Base-by-base conservation (phyloP, 2,329 filamentous ascomycete species). In the Ophiocordyceps unilateralis region DNA sequence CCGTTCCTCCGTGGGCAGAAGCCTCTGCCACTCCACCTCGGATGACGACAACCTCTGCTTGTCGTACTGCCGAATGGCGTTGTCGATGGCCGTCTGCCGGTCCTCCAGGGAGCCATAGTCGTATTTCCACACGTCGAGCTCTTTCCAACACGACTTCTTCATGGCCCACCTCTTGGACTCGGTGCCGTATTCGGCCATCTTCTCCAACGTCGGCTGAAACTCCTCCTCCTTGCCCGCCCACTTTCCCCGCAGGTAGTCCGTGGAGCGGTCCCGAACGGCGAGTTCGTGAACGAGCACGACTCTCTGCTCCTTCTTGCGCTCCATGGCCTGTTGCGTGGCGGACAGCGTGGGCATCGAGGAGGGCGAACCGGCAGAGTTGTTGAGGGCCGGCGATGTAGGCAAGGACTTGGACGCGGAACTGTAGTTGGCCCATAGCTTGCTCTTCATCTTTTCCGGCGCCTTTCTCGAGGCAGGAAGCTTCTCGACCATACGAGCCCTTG, bases 51-150 rank as follows among this genome's bases (percentile, higher is more conserved):
- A 49, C 32, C 76, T 65, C 55, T 72, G 66, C 54, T 70, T 73
- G 55, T 81, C 76, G 48, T 71, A 81, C 43, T 69, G 62, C 46
- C 64, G 68, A 45, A 78, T 66, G 14, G 76, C 76, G 49, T 77
- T 69, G 58, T 82, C 66, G 54, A 80, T 70, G 47, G 73, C 69
- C 51, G 68, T 60, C 54, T 84, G 65, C 24, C 76, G 70, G 46
- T 76, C 68, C 26, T 70, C 67, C 17, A 66, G 58, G 32, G 56
- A 63, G 39, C 64, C 61, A 52, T 80, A 81, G 23, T 70, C 61
- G 54, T 77, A 78, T 45, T 67, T 70, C 68, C 72, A 81, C 20
- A 78, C 72, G 49, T 81, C 75, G 14, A 81, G 64, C 48, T 81
- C 76, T 56, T 70, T 78, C 68, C 70, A 81, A 47, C 67, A 73